These are phyloP conservation scores for Conticribra guillardii DNA, from an alignment of 108 stramenopile species.

Conservation along the genomic window DNA sequence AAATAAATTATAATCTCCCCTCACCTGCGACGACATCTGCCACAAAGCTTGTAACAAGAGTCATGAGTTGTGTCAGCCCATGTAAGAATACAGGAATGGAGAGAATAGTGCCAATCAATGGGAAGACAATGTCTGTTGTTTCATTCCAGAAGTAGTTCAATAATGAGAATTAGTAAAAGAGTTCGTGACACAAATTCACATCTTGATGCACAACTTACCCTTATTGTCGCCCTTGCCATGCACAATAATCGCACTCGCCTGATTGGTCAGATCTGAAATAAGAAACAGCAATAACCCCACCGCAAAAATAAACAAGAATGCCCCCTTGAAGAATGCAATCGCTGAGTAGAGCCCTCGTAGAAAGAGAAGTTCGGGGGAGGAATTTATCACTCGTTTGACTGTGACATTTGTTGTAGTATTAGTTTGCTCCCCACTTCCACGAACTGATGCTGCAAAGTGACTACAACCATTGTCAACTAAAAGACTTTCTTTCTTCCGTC, in stretches of 20 bases:
- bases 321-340: conserved; percentile 11
- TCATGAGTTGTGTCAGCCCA: conserved; percentile 6
- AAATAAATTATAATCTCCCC: no score
- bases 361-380: conserved; percentile 5
- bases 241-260: no score
- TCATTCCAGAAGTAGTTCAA: no score
- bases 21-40: conserved; percentile 15
- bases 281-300: conserved; percentile 21
- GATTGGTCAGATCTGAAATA: conserved; percentile 7
- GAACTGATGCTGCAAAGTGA: no score
- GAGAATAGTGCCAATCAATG: conserved; percentile 1
- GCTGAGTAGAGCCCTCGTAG: conserved; percentile 10
- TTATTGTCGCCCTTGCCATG: no score
- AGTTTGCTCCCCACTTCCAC: background rate
- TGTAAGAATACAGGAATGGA: conserved; percentile 17
- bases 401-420: background rate
- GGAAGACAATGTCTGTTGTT: background rate
- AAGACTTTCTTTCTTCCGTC: no score
- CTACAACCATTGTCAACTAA: no score
- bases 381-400: conserved; percentile 9
- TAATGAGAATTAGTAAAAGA: no score
- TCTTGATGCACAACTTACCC: no score
- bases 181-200: no score
- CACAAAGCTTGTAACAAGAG: conserved; percentile 14
- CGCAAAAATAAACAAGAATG: conserved; percentile 24